These are phyloP conservation scores for Monosporascus cannonballus DNA, from an alignment of 2,329 filamentous ascomycete species.

Conservation along the genomic window DNA sequence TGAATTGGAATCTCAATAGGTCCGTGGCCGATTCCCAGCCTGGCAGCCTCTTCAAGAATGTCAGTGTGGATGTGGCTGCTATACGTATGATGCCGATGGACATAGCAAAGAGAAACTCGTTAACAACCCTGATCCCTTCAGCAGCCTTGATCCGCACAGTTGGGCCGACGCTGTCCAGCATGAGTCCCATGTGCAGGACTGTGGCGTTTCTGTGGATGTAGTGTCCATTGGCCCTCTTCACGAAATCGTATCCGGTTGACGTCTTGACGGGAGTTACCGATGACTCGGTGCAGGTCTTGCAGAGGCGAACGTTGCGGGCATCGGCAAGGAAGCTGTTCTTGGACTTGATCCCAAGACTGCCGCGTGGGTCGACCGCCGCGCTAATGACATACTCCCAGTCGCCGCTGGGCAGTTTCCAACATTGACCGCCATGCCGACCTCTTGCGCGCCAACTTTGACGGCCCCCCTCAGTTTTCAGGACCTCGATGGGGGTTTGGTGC, in stretches of 20 bases:
- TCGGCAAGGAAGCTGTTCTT: constrained; percentile 52
- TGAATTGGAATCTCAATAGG: constrained; percentile 16
- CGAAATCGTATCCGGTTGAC: constrained; percentile 54
- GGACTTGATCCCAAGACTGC: constrained; percentile 53
- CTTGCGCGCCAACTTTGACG: constrained; percentile 39
- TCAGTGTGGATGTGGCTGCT: constrained; percentile 48
- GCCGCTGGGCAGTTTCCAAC: constrained; percentile 50
- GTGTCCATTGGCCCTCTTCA: constrained; percentile 44
- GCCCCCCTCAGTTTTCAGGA: constrained; percentile 45
- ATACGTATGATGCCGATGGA: constrained; percentile 48
- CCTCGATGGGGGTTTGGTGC: constrained; percentile 47
- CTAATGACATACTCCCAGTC: constrained; percentile 51
- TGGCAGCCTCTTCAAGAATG: constrained; percentile 43
- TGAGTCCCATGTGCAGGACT: constrained; percentile 43
- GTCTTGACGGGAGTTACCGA: constrained; percentile 55
- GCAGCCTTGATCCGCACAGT: constrained; percentile 52
- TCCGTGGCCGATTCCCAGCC: constrained; percentile 37
- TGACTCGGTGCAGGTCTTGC: constrained; percentile 45
- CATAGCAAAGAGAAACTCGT: constrained; percentile 50
- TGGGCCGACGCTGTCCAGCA: constrained; percentile 38
- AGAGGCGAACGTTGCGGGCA: constrained; percentile 44
- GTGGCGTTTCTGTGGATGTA: constrained; percentile 52
- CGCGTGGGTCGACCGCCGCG: constrained; percentile 28
- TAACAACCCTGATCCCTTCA: constrained; percentile 49
- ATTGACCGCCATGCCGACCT: constrained; percentile 58